These are phyloP conservation scores for Mucor velutinosus DNA, from an alignment of 371 early-diverging fungal species.

Conservation along the genomic window DNA sequence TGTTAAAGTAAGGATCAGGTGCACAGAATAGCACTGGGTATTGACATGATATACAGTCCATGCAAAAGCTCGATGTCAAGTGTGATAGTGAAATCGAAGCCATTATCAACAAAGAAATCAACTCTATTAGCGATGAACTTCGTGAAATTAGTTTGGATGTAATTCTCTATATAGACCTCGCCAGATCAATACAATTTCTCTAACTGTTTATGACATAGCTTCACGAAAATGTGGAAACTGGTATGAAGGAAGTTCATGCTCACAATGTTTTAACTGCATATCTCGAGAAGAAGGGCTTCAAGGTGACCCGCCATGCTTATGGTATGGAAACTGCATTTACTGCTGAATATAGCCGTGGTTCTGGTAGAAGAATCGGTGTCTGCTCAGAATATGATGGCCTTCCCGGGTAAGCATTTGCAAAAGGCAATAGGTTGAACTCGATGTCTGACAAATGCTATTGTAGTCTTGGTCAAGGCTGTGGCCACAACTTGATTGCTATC, in stretches of 20 bases:
- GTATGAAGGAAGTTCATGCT: conserved; percentile 61
- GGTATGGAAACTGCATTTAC: conserved; percentile 66
- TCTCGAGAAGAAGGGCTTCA: conserved; percentile 58
- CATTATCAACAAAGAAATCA: conserved; percentile 44
- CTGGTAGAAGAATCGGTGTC: conserved; percentile 51
- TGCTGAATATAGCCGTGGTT: conserved; percentile 55
- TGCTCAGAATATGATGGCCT: conserved; percentile 73
- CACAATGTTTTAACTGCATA: conserved; percentile 57
- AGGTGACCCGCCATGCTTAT: conserved; percentile 54
- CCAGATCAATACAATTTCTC: background rate
- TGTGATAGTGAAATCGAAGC: conserved; percentile 26
- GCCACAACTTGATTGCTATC: conserved; percentile 72
- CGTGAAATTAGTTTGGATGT: conserved; percentile 61
- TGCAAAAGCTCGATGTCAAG: conserved; percentile 26
- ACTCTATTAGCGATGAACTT: conserved; percentile 44
- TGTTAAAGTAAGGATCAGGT: conserved; percentile 11
- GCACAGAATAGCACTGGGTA: background rate
- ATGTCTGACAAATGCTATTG: background rate
- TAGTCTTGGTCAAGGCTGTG: conserved; percentile 67
- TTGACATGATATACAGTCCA: conserved; percentile 5
- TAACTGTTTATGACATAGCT: conserved; percentile 32
- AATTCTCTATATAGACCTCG: background rate
- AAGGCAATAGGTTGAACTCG: background rate
- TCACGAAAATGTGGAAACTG: conserved; percentile 63
- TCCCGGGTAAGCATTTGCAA: conserved; percentile 39